These are phyloP conservation scores for Cardiospermum halicacabum DNA, from an alignment of 345 rosid genomes.

Conservation along the genomic window DNA sequence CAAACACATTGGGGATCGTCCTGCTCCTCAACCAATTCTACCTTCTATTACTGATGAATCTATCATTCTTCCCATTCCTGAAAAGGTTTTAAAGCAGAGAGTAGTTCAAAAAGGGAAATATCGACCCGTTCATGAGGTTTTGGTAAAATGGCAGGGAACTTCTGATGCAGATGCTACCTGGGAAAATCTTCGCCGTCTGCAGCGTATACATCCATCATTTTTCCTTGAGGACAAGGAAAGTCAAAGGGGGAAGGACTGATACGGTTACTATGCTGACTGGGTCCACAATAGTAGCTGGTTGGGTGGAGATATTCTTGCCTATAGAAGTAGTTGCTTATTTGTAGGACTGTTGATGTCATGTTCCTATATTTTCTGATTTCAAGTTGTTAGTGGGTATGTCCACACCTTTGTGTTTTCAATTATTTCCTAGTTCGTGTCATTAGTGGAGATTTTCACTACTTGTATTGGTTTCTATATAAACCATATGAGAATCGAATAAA, in stretches of 20 bases:
- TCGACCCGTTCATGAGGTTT: neutral
- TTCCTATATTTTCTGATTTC: too few species aligned
- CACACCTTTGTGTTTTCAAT: neutral
- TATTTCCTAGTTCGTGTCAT: too few species aligned
- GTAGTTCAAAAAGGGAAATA: neutral
- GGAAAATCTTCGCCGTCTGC: neutral
- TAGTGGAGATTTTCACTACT: too few species aligned
- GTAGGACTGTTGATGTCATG: too few species aligned
- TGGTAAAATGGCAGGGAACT: neutral
- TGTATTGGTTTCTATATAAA: too few species aligned
- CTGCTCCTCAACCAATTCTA: neutral
- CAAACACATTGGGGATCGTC: neutral
- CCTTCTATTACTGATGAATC: too few species aligned
- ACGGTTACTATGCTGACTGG: too few species aligned
- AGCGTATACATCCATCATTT: neutral
- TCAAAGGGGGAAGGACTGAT: neutral
- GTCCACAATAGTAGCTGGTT: too few species aligned
- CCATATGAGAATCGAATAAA: too few species aligned
- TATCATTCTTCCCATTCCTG: neutral
- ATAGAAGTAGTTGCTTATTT: too few species aligned
- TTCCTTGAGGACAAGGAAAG: slow-evolving; percentile 5
- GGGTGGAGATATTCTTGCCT: too few species aligned
- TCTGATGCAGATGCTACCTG: neutral
- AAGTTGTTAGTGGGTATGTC: too few species aligned
- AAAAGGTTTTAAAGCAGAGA: neutral